A percentile compares a stretch with the other conserved stretches of the same genome.
phyloP scores from a whole-genome alignment of 2,329 filamentous ascomycete species.

The Claviceps quebecensis region DNA sequence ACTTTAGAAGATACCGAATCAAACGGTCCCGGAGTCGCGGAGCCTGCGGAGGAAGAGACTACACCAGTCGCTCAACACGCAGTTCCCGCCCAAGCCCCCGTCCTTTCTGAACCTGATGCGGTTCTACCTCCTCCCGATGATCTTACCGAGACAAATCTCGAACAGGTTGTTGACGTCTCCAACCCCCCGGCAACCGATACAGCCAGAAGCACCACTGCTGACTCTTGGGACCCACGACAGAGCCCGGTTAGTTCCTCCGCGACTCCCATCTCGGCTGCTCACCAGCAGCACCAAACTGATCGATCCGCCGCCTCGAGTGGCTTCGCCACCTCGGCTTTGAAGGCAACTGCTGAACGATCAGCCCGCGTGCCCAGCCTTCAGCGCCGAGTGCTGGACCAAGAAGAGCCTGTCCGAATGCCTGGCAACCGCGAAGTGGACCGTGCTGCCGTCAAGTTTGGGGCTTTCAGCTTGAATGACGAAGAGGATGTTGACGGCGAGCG shows the following conservation, averaged over 20 bases:
- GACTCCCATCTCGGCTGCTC: constrained; percentile 51
- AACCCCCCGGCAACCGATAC: constrained; percentile 66
- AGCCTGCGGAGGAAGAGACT: constrained; percentile 21
- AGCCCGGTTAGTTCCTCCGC: constrained; percentile 43
- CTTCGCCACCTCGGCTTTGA: constrained; percentile 68
- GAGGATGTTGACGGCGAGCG: constrained; percentile 88
- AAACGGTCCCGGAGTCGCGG: constrained; percentile 20
- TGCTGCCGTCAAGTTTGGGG: constrained; percentile 88
- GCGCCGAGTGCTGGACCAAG: constrained; percentile 79
- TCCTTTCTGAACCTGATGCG: constrained; percentile 33
- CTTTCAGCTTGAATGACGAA: constrained; percentile 76
- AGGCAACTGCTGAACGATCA: constrained; percentile 52
- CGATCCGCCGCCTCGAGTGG: constrained; percentile 42
- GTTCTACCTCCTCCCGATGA: constrained; percentile 59
- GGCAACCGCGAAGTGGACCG: constrained; percentile 90
- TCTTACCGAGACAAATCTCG: constrained; percentile 82
- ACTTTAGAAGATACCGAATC: constrained; percentile 17
- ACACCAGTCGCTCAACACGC: constrained; percentile 21
- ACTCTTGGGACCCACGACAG: constrained; percentile 64
- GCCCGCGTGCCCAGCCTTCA: constrained; percentile 67
- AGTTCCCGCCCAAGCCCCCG: constrained; percentile 10
- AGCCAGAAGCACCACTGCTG: constrained; percentile 75
- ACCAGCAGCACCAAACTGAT: constrained; percentile 45
- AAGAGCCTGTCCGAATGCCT: constrained; percentile 96
- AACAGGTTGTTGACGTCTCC: constrained; percentile 75